phyloP scores from a whole-genome alignment of 345 rosid species.

The Schrenkiella parvula region DNA sequence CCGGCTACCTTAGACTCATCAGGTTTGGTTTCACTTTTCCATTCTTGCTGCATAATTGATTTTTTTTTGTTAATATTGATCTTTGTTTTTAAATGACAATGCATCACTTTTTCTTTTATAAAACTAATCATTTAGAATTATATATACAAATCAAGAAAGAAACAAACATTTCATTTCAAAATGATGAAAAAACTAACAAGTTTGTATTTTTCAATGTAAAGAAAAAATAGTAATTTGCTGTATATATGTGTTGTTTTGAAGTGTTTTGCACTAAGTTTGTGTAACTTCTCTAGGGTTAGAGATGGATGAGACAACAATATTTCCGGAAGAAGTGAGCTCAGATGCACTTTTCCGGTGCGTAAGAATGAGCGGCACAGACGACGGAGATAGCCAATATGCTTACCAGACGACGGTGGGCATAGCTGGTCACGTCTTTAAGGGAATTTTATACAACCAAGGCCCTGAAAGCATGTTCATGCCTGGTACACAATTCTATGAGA shows the following conservation, averaged over 20 bases:
- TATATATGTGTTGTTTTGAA: neutral
- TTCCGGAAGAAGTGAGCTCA: constrained; percentile 63
- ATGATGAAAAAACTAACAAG: neutral
- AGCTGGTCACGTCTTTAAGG: constrained; percentile 79
- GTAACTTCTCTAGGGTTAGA: constrained; percentile 36
- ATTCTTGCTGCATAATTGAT: neutral
- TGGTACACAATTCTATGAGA: neutral
- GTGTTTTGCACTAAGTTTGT: neutral
- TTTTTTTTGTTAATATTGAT: neutral
- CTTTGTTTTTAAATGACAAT: neutral
- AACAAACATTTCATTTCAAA: neutral
- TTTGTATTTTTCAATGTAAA: neutral
- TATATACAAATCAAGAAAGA: neutral
- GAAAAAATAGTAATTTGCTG: too few species aligned
- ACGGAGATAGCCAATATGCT: constrained; percentile 56
- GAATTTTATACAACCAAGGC: constrained; percentile 78
- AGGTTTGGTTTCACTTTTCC: constrained; percentile 1
- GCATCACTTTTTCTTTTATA: neutral
- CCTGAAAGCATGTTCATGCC: constrained; percentile 16
- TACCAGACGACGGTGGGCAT: constrained; percentile 77
- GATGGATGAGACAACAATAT: constrained; percentile 52
- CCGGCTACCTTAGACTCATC: constrained; percentile 5
- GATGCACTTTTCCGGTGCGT: constrained; percentile 67
- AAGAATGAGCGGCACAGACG: constrained; percentile 52
- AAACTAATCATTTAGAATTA: neutral